Conservation (phyloP, 176 grass and related monocot species). For the Guadua angustifolia region DNA sequence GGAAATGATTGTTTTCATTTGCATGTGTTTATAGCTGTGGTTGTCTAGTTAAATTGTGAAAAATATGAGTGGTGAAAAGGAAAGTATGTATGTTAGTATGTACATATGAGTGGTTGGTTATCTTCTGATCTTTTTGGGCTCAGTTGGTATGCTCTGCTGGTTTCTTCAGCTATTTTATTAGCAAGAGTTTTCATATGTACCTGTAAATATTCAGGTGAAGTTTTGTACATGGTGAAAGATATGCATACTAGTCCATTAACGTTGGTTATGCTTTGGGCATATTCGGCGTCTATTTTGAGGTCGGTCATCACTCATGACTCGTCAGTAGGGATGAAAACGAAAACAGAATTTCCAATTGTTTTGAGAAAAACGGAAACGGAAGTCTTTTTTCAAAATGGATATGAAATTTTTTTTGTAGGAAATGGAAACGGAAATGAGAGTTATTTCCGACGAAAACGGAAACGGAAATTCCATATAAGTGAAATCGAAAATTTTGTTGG, state of each 20-base stretch:
- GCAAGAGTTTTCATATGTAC: background rate
- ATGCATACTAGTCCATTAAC: slow-evolving; percentile 8
- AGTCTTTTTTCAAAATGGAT: too few species aligned
- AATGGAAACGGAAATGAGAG: too few species aligned
- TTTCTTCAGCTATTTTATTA: slow-evolving; percentile 27
- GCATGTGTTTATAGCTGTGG: background rate
- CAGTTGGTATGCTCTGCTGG: background rate
- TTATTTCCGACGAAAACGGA: too few species aligned
- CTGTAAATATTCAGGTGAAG: slow-evolving; percentile 48
- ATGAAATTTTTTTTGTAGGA: too few species aligned
- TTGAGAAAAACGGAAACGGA: too few species aligned
- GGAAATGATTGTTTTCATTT: slow-evolving; percentile 49
- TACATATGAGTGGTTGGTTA: slow-evolving; percentile 20
- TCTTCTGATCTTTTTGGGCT: background rate
- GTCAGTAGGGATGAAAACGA: too few species aligned
- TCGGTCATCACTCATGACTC: too few species aligned
- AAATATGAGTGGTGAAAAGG: slow-evolving; percentile 21
- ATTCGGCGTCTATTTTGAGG: background rate
- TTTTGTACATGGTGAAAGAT: slow-evolving; percentile 13
- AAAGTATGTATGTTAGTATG: slow-evolving; percentile 41
- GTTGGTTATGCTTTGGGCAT: slow-evolving; percentile 12
- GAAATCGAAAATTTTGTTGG: too few species aligned
- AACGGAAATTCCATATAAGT: too few species aligned
- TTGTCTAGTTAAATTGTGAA: slow-evolving; percentile 27
- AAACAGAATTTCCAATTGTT: too few species aligned